These are phyloP conservation scores for Phytopythium oedochilum DNA, from an alignment of 352 stramenopile species.

Conservation along the genomic window DNA sequence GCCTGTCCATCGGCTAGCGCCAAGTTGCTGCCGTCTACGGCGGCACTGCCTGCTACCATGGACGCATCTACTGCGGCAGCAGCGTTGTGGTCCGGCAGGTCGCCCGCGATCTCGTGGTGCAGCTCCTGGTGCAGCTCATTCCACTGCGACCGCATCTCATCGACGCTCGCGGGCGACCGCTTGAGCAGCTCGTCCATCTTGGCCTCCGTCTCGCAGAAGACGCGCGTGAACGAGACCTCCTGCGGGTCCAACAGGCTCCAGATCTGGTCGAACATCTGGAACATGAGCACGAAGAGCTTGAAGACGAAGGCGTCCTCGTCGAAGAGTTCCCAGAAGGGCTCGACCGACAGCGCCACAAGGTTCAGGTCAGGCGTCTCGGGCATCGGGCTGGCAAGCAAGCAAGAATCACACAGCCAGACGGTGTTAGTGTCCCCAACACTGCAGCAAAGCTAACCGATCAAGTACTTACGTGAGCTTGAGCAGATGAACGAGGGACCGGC, in stretches of 20 bases:
- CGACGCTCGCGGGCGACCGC: slow-evolving; percentile 46
- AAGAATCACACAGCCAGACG: too few species aligned
- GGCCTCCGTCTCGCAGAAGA: slow-evolving; percentile 71
- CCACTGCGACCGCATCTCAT: slow-evolving; percentile 68
- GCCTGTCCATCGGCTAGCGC: background rate
- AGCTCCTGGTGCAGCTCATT: slow-evolving; percentile 19
- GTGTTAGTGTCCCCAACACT: background rate
- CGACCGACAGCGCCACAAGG: slow-evolving; percentile 67
- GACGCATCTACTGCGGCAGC: background rate
- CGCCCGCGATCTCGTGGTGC: background rate
- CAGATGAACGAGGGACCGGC: slow-evolving; percentile 62
- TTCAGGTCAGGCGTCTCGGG: slow-evolving; percentile 63
- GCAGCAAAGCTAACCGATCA: background rate
- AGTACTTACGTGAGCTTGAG: slow-evolving; percentile 66
- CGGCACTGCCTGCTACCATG: background rate
- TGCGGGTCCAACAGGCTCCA: slow-evolving; percentile 59
- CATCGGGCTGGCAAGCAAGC: slow-evolving; percentile 27
- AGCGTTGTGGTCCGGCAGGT: background rate
- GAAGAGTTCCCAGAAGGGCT: slow-evolving; percentile 84
- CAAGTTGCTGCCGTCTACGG: background rate
- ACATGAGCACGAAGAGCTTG: slow-evolving; percentile 74
- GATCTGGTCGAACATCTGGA: slow-evolving; percentile 71
- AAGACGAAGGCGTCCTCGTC: slow-evolving; percentile 76
- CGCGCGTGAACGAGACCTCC: slow-evolving; percentile 69
- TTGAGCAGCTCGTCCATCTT: slow-evolving; percentile 70